Percentiles rank a stretch among this genome's conserved stretches.
Evolutionary conservation across 1,284 basidiomycete genomes (phyloP).

Genomic region (Sutorius eximius): DNA sequence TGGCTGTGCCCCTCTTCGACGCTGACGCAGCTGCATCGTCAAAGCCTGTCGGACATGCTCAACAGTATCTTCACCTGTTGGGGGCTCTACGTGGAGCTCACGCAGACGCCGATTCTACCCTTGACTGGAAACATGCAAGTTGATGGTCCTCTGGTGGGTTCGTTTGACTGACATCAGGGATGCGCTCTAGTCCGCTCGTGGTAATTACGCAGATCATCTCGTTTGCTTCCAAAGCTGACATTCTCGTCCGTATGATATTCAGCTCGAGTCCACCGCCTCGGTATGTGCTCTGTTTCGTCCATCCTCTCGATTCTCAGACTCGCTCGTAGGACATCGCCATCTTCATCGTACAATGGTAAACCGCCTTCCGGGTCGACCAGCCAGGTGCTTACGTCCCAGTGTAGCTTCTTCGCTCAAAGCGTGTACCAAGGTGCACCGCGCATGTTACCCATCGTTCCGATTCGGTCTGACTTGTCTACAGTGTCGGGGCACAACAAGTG

Average conservation of each 20-base stretch:
- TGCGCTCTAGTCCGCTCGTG: conserved; percentile 13
- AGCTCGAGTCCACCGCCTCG: conserved; percentile 19
- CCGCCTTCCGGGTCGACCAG: neutral
- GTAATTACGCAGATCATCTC: neutral
- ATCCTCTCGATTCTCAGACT: neutral
- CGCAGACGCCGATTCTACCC: conserved; percentile 3
- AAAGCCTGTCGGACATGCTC: conserved; percentile 14
- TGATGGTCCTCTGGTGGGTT: neutral
- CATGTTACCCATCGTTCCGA: neutral
- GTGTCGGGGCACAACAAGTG: conserved; percentile 16
- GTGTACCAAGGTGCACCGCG: conserved; percentile 12
- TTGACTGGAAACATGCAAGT: conserved; percentile 9
- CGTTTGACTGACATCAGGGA: neutral
- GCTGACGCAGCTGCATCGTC: neutral
- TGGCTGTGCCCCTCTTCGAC: neutral
- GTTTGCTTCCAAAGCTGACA: neutral
- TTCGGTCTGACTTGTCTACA: neutral
- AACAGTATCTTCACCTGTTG: conserved; percentile 11
- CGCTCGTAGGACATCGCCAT: conserved; percentile 6
- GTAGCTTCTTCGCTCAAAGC: conserved; percentile 18
- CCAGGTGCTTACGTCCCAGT: neutral
- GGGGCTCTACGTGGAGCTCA: conserved; percentile 12
- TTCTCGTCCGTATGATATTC: no score
- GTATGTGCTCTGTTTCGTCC: conserved; percentile 1
- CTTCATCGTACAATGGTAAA: conserved; percentile 21